phyloP scores from a whole-genome alignment of 345 rosid genomes.

The Euphorbia pulcherrima region DNA sequence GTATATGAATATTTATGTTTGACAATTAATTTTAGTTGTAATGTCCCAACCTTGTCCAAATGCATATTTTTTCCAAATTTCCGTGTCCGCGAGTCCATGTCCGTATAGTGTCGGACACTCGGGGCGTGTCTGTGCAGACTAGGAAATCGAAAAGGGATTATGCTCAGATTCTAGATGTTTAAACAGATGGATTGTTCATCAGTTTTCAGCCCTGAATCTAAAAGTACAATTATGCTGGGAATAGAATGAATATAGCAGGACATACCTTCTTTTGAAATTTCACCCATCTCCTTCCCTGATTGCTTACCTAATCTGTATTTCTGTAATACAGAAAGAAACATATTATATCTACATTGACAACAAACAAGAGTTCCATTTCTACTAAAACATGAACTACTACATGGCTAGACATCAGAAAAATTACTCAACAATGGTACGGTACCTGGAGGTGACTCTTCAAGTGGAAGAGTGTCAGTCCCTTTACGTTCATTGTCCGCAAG shows the following conservation, averaged over 20 bases:
- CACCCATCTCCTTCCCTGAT: constrained; percentile 64
- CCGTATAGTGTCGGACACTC: too few species aligned
- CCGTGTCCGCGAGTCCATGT: too few species aligned
- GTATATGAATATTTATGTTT: too few species aligned
- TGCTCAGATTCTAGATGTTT: not conserved
- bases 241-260: constrained; percentile 8
- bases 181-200: not conserved
- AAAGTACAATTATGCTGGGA: not conserved
- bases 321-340: constrained; percentile 39
- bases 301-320: constrained; percentile 87
- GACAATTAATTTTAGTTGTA: too few species aligned
- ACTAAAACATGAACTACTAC: not conserved
- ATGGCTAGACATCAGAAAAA: not conserved
- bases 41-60: too few species aligned
- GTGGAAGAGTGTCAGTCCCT: constrained; percentile 86
- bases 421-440: constrained; percentile 8
- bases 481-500: constrained; percentile 88
- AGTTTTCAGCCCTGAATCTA: not conserved
- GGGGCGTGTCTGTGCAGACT: too few species aligned
- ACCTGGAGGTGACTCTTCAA: constrained; percentile 96
- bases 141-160: not conserved
- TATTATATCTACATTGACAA: constrained; percentile 1
- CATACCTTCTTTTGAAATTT: constrained; percentile 53
- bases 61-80: too few species aligned
- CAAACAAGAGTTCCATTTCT: constrained; percentile 1